Evolutionary conservation across 805 yeast species (phyloP), one percentile per base, ranked within the genome.

Genomic region (Cyberlindnera mycetangii): DNA sequence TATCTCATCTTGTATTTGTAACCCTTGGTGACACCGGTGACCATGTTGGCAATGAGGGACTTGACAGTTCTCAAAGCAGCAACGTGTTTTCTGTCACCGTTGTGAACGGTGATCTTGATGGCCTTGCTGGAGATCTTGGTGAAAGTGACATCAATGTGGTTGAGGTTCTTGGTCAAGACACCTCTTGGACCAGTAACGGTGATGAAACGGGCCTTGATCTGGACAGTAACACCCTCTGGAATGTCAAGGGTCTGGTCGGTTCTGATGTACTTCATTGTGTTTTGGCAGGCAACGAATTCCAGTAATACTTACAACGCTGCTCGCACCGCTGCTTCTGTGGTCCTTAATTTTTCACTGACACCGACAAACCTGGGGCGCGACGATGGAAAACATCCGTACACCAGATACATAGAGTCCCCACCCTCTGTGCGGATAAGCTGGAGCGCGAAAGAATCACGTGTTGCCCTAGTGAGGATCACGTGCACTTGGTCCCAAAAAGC

Each of bases 1-100:
- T 89, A 90, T 83, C 98, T 89, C 97, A 93, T 85, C 87, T 93
- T 93, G 93, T 93, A 93, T 78, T 87, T 83, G 95, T 77, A 92
- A 76, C 98, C 99, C 80, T 83, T 83, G 72, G 99, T 93, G 71
- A 93, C 99, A 86, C 99, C 99, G 61, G 86, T 87, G 76, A 93
- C 74, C 83, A 93, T 75, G 87, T 93, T 93, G 70, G 88, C 70
- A 66, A 93, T 80, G 71, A 93, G 78, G 58, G 98, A 88, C 79
- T 89, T 90, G 74, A 93, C 98, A 54, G 99, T 92, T 83, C 98
- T 90, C 72, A 93, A 81, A 69, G 97, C 86, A 72, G 99, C 99
- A 72, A 93, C 98, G 78, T 93, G 99, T 85, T 92, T 92, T 83
- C 98, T 88, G 86, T 89, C 96, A 79, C 98, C 99, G 72, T 92